Evolutionary conservation across 805 yeast genomes (phyloP), one percentile per base, ranked within the genome.

Genomic region (Hanseniaspora jakobsenii): DNA sequence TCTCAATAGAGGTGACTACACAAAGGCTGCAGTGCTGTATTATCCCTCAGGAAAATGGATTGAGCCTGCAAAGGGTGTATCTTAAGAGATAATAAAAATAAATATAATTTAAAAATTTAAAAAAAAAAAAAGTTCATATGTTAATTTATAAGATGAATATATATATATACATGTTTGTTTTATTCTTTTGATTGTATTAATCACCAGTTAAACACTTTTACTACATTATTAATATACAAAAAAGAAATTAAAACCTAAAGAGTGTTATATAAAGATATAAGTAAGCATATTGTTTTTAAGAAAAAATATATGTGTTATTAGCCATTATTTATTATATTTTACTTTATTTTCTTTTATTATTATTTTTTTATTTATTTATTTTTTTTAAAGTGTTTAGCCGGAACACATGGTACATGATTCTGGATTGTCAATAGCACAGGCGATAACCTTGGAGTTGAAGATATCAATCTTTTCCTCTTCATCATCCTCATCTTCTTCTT

Each of bases 331-430:
- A n/a, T 4, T 9, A 23, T 19, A 19, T 10, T 13, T 24, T 14
- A 23, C 18, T 32, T 14, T 16, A 6, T 32, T 14, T 18, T 4
- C 13, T 32, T 32, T 19, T 14, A 6, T 13, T 18, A 21, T 22
- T 2, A 5, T 12, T 14, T n/a, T 9, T 30, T 23, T 38, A 16
- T 2, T 30, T 31, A 30, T 38, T 30, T 2, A 26, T 24, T 18
- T 14, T 7, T 4, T 30, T 4, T 6, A 13, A 30, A 8, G 14
- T 3, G 4, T 35, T 64, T 67, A 91, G 69, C 97, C 97, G 49
- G 97, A 89, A 71, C 98, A 91, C 97, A 91, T 91, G 60, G 89
- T 89, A 67, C 98, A 89, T 40, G 97, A 77, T 67, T 84, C 97
- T 48, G 96, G 96, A 69, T 91, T 89, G 63, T 82, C 78, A 62